Conservation (phyloP, 345 rosid genomes). For the Cardamine resedifolia region DNA sequence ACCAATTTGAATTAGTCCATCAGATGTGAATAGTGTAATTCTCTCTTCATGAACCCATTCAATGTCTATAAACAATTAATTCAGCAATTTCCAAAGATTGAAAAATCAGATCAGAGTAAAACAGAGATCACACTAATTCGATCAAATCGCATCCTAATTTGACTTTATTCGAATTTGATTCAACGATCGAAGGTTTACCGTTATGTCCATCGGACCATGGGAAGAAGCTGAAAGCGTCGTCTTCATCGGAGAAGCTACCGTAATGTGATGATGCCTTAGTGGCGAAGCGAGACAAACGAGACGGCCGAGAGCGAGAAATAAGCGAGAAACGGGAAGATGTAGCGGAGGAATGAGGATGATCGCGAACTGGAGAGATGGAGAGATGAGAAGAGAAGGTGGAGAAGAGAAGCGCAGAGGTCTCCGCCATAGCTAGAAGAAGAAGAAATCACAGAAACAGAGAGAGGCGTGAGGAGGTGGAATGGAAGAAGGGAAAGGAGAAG, state of each 20-base stretch:
- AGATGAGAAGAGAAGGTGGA: conserved; percentile 30
- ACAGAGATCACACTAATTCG: background rate
- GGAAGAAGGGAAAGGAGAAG: conserved; percentile 2
- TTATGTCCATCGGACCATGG: conserved; percentile 65
- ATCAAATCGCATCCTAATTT: background rate
- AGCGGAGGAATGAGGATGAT: conserved; percentile 13
- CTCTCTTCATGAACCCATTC: conserved; percentile 91
- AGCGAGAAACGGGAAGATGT: conserved; percentile 31
- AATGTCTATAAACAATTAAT: conserved; percentile 25
- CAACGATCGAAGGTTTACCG: conserved; percentile 37
- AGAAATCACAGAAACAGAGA: conserved; percentile 26
- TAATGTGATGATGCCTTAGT: conserved; percentile 59
- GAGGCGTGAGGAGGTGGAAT: conserved; percentile 9
- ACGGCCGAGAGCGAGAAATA: conserved; percentile 23
- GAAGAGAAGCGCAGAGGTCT: conserved; percentile 43
- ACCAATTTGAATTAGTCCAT: conserved; percentile 88
- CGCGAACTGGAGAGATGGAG: conserved; percentile 32
- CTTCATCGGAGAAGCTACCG: conserved; percentile 55
- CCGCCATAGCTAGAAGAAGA: conserved; percentile 44
- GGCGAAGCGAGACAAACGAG: conserved; percentile 50
- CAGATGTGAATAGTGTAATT: conserved; percentile 77
- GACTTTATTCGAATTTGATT: background rate
- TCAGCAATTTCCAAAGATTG: background rate
- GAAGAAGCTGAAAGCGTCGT: conserved; percentile 63
- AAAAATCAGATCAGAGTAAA: background rate